Percentiles rank a stretch among this genome's conserved stretches.
phyloP scores from a whole-genome alignment of 495 filamentous ascomycete genomes.

The Podospora pseudocomata region DNA sequence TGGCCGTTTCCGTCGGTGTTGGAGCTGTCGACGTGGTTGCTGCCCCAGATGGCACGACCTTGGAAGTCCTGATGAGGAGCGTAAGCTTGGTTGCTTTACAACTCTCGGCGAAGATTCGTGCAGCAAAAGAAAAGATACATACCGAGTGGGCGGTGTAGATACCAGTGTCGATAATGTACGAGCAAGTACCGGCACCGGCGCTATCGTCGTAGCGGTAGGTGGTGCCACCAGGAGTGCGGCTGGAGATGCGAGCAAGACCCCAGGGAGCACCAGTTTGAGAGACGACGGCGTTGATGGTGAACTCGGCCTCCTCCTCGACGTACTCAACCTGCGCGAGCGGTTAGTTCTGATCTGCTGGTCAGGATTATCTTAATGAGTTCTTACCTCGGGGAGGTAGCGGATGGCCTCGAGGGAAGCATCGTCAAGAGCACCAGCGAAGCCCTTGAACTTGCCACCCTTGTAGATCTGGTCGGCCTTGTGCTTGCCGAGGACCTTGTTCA shows the following conservation, averaged over 20 bases:
- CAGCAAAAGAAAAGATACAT: background rate
- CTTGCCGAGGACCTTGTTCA: slow-evolving; percentile 29
- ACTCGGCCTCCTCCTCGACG: slow-evolving; percentile 49
- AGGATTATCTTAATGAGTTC: background rate
- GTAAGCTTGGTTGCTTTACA: background rate
- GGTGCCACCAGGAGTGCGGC: slow-evolving; percentile 44
- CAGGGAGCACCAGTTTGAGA: slow-evolving; percentile 55
- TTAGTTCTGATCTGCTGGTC: background rate
- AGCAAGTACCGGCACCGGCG: slow-evolving; percentile 55
- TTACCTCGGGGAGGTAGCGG: slow-evolving; percentile 40
- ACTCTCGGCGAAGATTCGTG: no score
- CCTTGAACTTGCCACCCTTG: slow-evolving; percentile 40
- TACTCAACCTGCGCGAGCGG: slow-evolving; percentile 43
- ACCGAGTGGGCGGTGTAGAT: slow-evolving; percentile 50
- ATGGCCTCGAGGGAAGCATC: slow-evolving; percentile 39
- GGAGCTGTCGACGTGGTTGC: slow-evolving; percentile 41
- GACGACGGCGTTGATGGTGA: slow-evolving; percentile 44
- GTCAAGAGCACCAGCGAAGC: slow-evolving; percentile 42
- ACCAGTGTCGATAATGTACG: slow-evolving; percentile 61
- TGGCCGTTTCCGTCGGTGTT: slow-evolving; percentile 51
- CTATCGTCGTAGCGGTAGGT: slow-evolving; percentile 58
- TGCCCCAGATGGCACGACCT: slow-evolving; percentile 41
- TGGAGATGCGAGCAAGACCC: slow-evolving; percentile 59
- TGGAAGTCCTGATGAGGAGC: slow-evolving; percentile 30
- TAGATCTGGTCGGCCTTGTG: slow-evolving; percentile 42